phyloP scores from a whole-genome alignment of 2,329 filamentous ascomycete genomes.

The Stenocarpella maydis region DNA sequence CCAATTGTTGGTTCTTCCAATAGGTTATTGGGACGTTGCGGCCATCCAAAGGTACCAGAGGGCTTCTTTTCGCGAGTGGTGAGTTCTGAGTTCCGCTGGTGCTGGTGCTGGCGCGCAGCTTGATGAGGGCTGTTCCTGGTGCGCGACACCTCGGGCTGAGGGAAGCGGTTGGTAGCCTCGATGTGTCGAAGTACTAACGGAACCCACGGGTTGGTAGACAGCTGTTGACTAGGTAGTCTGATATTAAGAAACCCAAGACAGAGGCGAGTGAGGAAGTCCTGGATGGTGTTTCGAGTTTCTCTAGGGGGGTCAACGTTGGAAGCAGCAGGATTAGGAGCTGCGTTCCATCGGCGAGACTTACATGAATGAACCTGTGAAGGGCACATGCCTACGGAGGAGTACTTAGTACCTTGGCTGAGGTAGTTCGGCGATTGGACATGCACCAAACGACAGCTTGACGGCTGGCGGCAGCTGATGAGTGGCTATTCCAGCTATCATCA shows the following conservation, averaged over 20 bases:
- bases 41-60: neutral
- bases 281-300: neutral
- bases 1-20: neutral
- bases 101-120: neutral
- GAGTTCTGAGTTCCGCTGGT: neutral
- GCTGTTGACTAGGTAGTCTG: neutral
- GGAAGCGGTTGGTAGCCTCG: neutral
- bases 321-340: neutral
- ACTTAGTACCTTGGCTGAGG: neutral
- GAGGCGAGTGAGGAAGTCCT: neutral
- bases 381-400: constrained; percentile 9
- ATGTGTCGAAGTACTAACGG: neutral
- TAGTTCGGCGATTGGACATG: neutral
- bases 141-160: constrained; percentile 1
- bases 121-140: neutral
- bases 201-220: neutral
- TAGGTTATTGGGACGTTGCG: neutral
- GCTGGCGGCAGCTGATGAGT: constrained; percentile 30
- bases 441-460: constrained; percentile 7
- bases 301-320: neutral
- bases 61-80: neutral
- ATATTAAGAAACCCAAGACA: neutral
- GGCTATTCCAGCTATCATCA: neutral
- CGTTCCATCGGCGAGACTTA: constrained; percentile 19
- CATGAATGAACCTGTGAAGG: constrained; percentile 14